Base-by-base conservation (phyloP, 768 basidiomycete species). In the Auricularia sp. region DNA sequence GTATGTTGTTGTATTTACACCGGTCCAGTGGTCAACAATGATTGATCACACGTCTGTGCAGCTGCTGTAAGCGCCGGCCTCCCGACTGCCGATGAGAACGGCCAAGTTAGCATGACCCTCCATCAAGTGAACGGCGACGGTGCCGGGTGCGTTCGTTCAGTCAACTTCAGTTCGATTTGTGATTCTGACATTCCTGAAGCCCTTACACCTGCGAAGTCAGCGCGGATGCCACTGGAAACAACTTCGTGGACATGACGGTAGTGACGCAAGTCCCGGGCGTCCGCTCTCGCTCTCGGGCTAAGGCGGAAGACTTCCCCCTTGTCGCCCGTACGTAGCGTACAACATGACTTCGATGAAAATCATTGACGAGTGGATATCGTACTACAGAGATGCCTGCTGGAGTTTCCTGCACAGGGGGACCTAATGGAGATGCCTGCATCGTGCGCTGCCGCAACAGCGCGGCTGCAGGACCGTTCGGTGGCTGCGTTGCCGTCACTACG, bases 61-160 rank as follows among this genome's bases (percentile, higher is more conserved):
- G 58, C 67, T 1, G 66, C 70, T 29, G 69, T 68, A 6, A 64
- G 66, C 54, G 71, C 68, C 58, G 63, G 67, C 34, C 69, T 74
- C 6, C 73, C 72, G 3, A 66, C 72, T 10, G 63, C 71, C 63
- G 63, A 68, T 61, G 67, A 69, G 24, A 64, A 70, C 66, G 72
- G 72, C 44, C 61, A 67, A 16, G 64, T 73, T 34, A 70, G 62
- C 51, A 63, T 74, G 64, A 67, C 63, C 18, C 51, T 74, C n/a
- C 71, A 71, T 64, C 73, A 74, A 65, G 72, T 74, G 8, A 74
- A 74, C 63, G 72, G 69, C 24, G 73, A 74, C 42, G 73, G 73
- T n/a, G 73, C 71, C 63, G 73, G 73, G 59, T 62, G 29, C 18
- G 47, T 47, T 51, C 29, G 29, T 29, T 29, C 29, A 29, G 29